Evolutionary conservation across 768 basidiomycete species (phyloP).

Genomic region (Grammothele lineata): DNA sequence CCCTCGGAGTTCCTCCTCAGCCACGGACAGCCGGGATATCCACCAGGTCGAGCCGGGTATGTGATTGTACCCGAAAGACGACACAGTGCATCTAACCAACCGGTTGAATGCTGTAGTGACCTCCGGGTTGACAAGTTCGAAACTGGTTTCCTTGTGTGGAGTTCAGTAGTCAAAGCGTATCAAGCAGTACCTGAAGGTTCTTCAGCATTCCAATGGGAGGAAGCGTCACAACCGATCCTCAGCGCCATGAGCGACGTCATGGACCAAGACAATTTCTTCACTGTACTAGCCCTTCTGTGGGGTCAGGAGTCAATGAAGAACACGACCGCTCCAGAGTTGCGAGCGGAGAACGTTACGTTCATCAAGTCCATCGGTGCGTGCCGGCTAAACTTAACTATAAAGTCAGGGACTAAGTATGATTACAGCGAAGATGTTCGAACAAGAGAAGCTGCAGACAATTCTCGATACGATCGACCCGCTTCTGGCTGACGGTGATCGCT

Average conservation of each 20-base stretch:
- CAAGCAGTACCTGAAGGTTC: slow-evolving; percentile 32
- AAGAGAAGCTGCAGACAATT: slow-evolving; percentile 46
- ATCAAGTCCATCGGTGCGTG: slow-evolving; percentile 45
- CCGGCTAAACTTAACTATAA: background rate
- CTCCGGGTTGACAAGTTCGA: slow-evolving; percentile 68
- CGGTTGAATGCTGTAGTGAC: slow-evolving; percentile 24
- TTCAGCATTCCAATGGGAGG: slow-evolving; percentile 49
- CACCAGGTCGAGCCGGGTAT: slow-evolving; percentile 15
- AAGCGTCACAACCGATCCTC: slow-evolving; percentile 45
- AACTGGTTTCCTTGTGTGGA: slow-evolving; percentile 80
- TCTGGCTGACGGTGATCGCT: slow-evolving; percentile 65
- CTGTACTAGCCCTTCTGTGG: slow-evolving; percentile 61
- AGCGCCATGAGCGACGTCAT: slow-evolving; percentile 46
- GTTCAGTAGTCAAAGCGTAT: slow-evolving; percentile 59
- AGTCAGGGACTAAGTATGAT: slow-evolving; percentile 6
- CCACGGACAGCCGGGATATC: slow-evolving; percentile 28
- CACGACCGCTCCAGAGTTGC: slow-evolving; percentile 48
- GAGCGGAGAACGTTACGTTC: slow-evolving; percentile 46
- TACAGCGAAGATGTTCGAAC: slow-evolving; percentile 65
- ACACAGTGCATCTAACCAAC: too few species aligned
- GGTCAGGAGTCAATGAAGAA: slow-evolving; percentile 74
- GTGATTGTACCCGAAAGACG: background rate
- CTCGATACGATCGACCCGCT: slow-evolving; percentile 56
- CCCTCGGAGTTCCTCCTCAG: slow-evolving; percentile 45
- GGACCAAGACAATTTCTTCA: slow-evolving; percentile 52